phyloP scores from a whole-genome alignment of 164 flowering plant genomes.

The Saururus chinensis region DNA sequence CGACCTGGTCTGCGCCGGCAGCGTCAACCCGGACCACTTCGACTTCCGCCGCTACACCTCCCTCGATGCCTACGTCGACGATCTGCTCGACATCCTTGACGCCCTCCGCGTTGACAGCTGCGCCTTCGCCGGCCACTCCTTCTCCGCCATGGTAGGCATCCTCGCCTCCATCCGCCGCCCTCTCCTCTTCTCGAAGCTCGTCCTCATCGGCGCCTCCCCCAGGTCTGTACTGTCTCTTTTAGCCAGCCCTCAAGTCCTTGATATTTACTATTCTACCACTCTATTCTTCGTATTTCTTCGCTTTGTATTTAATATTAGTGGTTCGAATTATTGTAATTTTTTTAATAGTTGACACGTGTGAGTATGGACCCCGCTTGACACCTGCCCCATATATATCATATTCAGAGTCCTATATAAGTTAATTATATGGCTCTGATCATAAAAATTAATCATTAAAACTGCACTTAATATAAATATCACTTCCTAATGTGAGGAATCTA shows the following conservation, averaged over 20 bases:
- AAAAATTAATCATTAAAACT: too few species aligned
- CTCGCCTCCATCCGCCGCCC: constrained; percentile 85
- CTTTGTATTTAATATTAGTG: too few species aligned
- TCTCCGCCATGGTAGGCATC: constrained; percentile 91
- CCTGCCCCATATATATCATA: too few species aligned
- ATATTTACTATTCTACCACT: neutral
- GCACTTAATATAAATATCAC: too few species aligned
- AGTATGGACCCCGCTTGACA: too few species aligned
- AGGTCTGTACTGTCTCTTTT: constrained; percentile 52
- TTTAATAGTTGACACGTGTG: too few species aligned
- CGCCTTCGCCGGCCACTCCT: constrained; percentile 82
- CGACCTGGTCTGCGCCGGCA: constrained; percentile 92
- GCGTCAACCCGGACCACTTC: constrained; percentile 85
- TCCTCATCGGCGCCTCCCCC: constrained; percentile 90
- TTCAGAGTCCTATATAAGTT: too few species aligned
- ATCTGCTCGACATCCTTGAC: constrained; percentile 69
- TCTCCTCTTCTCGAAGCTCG: constrained; percentile 71
- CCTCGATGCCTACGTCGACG: constrained; percentile 85
- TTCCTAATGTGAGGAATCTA: too few species aligned
- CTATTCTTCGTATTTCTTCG: too few species aligned
- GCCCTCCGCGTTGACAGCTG: constrained; percentile 49
- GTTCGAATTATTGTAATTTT: too few species aligned
- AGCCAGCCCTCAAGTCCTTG: neutral
- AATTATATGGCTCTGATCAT: too few species aligned
- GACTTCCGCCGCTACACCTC: constrained; percentile 63